phyloP scores from a whole-genome alignment of 257 asterid species.

The Fraxinus pennsylvanica region DNA sequence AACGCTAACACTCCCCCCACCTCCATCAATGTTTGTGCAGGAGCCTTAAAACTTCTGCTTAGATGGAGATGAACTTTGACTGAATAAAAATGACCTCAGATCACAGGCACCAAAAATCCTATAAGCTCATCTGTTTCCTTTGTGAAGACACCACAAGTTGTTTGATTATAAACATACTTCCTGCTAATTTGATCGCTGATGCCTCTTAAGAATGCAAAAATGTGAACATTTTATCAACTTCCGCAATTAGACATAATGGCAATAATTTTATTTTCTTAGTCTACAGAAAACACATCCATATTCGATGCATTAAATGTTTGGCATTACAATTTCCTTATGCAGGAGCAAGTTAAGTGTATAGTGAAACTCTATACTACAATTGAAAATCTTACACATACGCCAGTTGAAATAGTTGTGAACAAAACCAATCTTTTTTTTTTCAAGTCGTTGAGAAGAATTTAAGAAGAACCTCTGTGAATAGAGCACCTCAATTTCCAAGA shows the following conservation, averaged over 20 bases:
- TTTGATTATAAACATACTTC: background rate
- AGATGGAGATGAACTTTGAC: background rate
- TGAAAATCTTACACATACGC: background rate
- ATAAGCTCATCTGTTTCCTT: background rate
- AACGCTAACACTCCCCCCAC: too few species aligned
- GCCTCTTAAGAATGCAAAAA: background rate
- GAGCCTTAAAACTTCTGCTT: background rate
- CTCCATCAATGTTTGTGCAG: background rate
- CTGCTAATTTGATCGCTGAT: background rate
- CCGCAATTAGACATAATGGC: background rate
- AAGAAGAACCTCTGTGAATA: background rate
- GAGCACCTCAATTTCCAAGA: background rate
- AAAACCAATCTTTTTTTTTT: background rate
- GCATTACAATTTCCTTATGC: background rate
- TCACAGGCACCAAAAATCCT: background rate
- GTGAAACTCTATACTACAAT: background rate
- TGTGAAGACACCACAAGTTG: background rate
- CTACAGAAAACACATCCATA: background rate
- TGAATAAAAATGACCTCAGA: background rate
- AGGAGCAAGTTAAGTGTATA: background rate
- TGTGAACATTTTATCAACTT: background rate
- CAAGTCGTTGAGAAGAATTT: background rate
- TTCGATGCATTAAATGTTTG: background rate
- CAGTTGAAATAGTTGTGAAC: background rate
- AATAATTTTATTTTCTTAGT: background rate